phyloP scores from a whole-genome alignment of 306 rosid species.

The Gynostemma pentaphyllum region DNA sequence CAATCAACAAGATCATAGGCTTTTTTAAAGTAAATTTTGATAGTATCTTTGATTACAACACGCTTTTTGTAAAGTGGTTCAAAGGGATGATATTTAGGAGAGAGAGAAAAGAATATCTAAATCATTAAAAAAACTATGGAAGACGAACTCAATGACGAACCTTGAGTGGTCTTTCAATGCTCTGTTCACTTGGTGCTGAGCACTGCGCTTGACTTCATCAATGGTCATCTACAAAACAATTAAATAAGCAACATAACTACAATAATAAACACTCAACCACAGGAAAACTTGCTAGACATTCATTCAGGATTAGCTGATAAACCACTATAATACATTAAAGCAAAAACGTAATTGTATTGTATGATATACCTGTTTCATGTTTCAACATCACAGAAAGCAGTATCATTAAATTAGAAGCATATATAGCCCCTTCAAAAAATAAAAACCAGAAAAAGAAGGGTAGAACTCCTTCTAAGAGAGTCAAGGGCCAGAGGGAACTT shows the following conservation, averaged over 20 bases:
- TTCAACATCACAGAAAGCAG: neutral
- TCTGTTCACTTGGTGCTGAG: constrained; percentile 86
- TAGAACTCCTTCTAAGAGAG: too few species aligned
- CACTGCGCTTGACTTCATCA: constrained; percentile 90
- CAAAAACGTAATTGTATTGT: neutral
- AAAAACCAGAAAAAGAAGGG: too few species aligned
- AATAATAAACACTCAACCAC: constrained; percentile 4
- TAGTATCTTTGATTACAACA: too few species aligned
- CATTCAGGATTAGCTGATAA: constrained; percentile 2
- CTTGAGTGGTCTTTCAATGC: constrained; percentile 83
- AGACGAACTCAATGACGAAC: constrained; percentile 22
- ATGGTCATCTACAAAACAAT: constrained; percentile 59
- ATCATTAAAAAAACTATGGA: neutral
- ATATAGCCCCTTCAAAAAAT: too few species aligned
- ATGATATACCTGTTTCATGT: neutral
- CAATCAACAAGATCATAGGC: too few species aligned
- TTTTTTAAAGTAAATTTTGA: too few species aligned
- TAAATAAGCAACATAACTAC: too few species aligned
- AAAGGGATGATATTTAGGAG: neutral
- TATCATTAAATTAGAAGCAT: neutral
- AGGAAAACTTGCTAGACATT: neutral
- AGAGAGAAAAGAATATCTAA: neutral
- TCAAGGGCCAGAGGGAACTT: too few species aligned
- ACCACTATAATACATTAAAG: neutral
- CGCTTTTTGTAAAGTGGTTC: too few species aligned